phyloP scores from a whole-genome alignment of 2,329 filamentous ascomycete species.

The Penicillium corylophilum region DNA sequence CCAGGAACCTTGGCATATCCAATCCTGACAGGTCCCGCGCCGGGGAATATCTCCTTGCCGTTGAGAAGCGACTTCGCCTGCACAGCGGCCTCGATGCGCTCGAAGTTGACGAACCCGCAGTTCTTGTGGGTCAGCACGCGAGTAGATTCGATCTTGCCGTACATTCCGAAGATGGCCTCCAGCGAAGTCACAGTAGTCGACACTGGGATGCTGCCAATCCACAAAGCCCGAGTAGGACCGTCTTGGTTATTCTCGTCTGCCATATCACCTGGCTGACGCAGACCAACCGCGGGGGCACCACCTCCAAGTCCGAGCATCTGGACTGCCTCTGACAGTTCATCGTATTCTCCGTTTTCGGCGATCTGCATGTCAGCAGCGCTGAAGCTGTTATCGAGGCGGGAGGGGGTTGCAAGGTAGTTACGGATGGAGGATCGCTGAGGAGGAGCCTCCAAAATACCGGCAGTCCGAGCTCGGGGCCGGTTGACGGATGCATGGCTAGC shows the following conservation, averaged over 20 bases:
- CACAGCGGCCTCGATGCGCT: constrained; percentile 84
- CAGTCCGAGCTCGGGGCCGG: constrained; percentile 84
- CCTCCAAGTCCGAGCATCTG: constrained; percentile 69
- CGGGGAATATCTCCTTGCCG: constrained; percentile 97
- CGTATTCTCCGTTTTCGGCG: constrained; percentile 73
- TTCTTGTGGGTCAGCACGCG: constrained; percentile 97
- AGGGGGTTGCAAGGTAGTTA: constrained; percentile 74
- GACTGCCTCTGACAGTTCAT: constrained; percentile 77
- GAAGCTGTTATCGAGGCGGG: constrained; percentile 72
- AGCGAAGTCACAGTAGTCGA: constrained; percentile 95
- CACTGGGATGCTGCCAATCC: constrained; percentile 95
- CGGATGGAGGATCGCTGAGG: constrained; percentile 63
- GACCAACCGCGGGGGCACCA: constrained; percentile 54
- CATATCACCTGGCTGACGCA: constrained; percentile 63
- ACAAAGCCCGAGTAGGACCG: constrained; percentile 86
- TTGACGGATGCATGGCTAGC: constrained; percentile 78
- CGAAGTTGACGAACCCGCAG: constrained; percentile 98
- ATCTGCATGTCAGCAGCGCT: constrained; percentile 72
- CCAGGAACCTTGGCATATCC: constrained; percentile 97
- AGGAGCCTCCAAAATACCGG: constrained; percentile 82
- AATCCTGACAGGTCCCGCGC: constrained; percentile 89
- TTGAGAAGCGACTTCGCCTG: constrained; percentile 85
- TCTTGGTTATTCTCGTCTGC: constrained; percentile 79
- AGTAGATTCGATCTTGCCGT: constrained; percentile 85
- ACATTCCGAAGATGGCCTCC: constrained; percentile 92